phyloP scores from a whole-genome alignment of 2,329 filamentous ascomycete species.

The Paracorniculantispora psalliotae region DNA sequence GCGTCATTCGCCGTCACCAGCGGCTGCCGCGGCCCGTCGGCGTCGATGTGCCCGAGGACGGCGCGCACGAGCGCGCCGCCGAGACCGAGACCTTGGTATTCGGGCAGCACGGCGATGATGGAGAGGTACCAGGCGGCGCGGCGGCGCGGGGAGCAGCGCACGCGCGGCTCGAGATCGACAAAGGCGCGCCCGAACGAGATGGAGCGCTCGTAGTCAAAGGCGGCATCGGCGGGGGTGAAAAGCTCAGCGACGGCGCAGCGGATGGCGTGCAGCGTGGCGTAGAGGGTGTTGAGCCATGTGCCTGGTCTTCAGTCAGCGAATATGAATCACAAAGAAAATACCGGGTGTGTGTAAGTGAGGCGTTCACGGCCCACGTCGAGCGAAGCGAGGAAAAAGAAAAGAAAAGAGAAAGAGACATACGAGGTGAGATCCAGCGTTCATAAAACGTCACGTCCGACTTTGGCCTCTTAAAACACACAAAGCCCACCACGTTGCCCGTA shows the following conservation, averaged over 20 bases:
- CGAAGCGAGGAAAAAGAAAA: neutral
- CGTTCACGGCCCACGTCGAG: too few species aligned
- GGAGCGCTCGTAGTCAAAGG: conserved; percentile 18
- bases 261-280: conserved; percentile 23
- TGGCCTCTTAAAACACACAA: conserved; percentile 32
- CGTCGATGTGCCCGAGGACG: conserved; percentile 19
- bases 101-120: conserved; percentile 28
- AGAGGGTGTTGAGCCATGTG: conserved; percentile 25
- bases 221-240: conserved; percentile 22
- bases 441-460: conserved; percentile 21
- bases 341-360: too few species aligned
- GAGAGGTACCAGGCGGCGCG: conserved; percentile 32
- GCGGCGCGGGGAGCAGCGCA: conserved; percentile 25
- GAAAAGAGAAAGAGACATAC: conserved; percentile 20
- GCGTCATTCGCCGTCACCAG: neutral
- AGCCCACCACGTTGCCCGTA: conserved; percentile 22
- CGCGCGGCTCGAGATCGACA: conserved; percentile 20
- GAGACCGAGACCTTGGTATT: conserved; percentile 27
- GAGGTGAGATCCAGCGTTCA: conserved; percentile 27
- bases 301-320: neutral
- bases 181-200: conserved; percentile 25
- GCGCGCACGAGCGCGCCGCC: conserved; percentile 26
- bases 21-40: conserved; percentile 16
- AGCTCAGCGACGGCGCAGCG: conserved; percentile 20
- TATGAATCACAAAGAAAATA: too few species aligned